Evolutionary conservation across 2,329 filamentous ascomycete genomes (phyloP).

Genomic region (Arthrocladium fulminans): DNA sequence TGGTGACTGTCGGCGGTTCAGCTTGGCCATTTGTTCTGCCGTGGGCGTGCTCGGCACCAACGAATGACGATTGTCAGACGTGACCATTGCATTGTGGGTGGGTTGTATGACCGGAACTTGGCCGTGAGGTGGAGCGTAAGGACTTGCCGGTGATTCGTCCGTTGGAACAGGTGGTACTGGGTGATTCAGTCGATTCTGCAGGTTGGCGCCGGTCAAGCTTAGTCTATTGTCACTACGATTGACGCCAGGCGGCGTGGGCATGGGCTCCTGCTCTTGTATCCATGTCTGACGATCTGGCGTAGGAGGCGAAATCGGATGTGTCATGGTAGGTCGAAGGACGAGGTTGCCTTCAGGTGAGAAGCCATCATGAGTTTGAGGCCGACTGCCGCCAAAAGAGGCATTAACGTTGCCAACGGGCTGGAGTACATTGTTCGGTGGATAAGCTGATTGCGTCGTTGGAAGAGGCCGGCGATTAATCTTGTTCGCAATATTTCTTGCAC

Average conservation of each 20-base stretch:
- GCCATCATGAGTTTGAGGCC: conserved; percentile 15
- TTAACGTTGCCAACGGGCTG: neutral
- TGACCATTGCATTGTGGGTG: neutral
- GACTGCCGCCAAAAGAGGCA: conserved; percentile 8
- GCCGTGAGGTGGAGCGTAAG: neutral
- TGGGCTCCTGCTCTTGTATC: neutral
- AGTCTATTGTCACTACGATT: conserved; percentile 10
- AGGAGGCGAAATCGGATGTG: conserved; percentile 10
- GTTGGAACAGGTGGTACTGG: conserved; percentile 23
- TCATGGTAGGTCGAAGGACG: neutral
- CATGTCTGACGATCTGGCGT: conserved; percentile 7
- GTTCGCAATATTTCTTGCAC: neutral
- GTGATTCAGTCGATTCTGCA: conserved; percentile 26
- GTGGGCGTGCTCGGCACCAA: conserved; percentile 8
- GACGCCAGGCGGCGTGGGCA: conserved; percentile 3
- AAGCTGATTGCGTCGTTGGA: neutral
- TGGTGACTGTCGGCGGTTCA: conserved; percentile 13
- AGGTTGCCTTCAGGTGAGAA: neutral
- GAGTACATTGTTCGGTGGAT: neutral
- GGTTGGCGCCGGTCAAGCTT: conserved; percentile 24
- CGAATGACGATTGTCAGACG: neutral
- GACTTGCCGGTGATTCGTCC: conserved; percentile 2
- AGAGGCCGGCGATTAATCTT: neutral
- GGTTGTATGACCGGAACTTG: neutral
- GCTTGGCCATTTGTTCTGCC: conserved; percentile 17